Evolutionary conservation across 2,329 filamentous ascomycete genomes (phyloP), one percentile per base, ranked within the genome.

Genomic region (Metarhizium album): DNA sequence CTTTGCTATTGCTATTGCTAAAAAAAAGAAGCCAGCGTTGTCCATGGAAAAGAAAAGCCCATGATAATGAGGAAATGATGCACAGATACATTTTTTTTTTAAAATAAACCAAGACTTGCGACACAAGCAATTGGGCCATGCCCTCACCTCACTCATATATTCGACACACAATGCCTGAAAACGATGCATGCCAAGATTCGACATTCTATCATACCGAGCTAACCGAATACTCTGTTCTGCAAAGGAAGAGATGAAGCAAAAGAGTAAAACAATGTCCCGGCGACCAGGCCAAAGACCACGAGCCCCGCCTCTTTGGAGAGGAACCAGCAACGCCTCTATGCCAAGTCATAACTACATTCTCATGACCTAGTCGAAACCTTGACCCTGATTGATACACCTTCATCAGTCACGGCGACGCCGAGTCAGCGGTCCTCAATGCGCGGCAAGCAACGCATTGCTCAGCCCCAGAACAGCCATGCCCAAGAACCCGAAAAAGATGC

Each of bases 381-480:
- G n/a, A 40, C 20, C 7, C 5, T 9, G n/a, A n/a, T n/a, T n/a
- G n/a, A n/a, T n/a, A n/a, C n/a, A n/a, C 37, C 7, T 20, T 22
- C 37, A 1, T 29, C 27, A 29, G 27, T 9, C 27, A 29, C n/a
- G 38, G 16, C 38, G 3, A 20, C 20, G 18, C 7, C 40, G 24
- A 13, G 22, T n/a, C 6, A 13, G 16, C 5, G 7, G 9, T 24
- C 4, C 45, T 66, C 53, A 74, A 52, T 74, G 72, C 20, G 63
- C 65, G 2, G 85, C 82, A n/a, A 88, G 90, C 56, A 95, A 73
- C 37, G 90, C 89, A 68, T 83, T 89, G 66, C 87, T 95, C 48
- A 93, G 57, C 0, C 90, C 91, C 69, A 98, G 73, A 52, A 97
- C 71, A 0, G 82, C 82, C 90, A 97, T 97, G 1, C 93, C 87